Evolutionary conservation across 768 basidiomycete genomes (phyloP), one percentile per base, ranked within the genome.

Genomic region (Austroboletus festivus): DNA sequence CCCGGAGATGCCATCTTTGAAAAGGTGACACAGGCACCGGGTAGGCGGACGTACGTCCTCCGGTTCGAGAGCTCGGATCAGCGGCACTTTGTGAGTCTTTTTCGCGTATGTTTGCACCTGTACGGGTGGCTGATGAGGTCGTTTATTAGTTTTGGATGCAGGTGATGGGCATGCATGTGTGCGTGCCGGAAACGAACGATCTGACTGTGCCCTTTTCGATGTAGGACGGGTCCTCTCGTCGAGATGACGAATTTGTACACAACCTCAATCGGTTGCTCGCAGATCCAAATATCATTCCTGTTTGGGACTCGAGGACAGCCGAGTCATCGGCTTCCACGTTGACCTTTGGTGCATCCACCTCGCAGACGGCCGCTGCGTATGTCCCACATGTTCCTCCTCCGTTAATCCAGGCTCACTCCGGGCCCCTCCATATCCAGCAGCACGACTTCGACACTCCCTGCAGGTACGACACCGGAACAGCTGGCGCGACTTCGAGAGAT

Each of bases 21-120:
- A 56, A 86, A 83, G 66, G 86, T 94, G 10, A 51, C 78, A 2
- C 81, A 90, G 59, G 78, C 85, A 10, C 61, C 70, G 0, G 73
- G 73, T 26, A 89, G 87, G 6, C 74, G 91, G 52, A 82, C 86
- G 5, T 91, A 89, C 57, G 89, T 94, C 53, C 84, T 95, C 65
- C 91, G 89, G 69, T 95, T 96, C 72, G 84, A 86, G 0, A 92
- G 89, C 19, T 94, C 92, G 13, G 80, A 91, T 63, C 88, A 91
- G 62, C 81, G 83, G 53, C 88, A 93, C 66, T 95, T 96, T 66
- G 93, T 94, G 61, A 68, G 83, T 74, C 16, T n/a, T n/a, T n/a
- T n/a, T n/a, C n/a, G n/a, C 28, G 12, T 28, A 28, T 28, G 12
- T 28, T 12, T 12, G 5, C 7, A 28, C 28, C 28, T 12, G 7